These are phyloP conservation scores for Annulohypoxylon moriforme DNA, from an alignment of 495 filamentous ascomycete species.

Conservation along the genomic window DNA sequence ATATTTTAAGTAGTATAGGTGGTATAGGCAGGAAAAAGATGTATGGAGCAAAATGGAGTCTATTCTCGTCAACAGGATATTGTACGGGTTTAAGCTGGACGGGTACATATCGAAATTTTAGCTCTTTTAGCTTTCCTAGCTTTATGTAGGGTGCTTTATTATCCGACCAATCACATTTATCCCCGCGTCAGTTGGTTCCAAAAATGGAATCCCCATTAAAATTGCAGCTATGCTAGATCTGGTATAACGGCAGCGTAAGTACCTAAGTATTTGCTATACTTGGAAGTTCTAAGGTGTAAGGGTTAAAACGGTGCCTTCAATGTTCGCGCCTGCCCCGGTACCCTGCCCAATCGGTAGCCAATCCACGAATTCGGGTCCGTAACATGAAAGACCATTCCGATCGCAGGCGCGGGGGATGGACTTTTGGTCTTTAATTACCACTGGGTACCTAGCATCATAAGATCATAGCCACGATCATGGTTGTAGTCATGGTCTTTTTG, in stretches of 20 bases:
- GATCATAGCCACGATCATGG: background rate
- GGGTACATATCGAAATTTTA: conserved; percentile 9
- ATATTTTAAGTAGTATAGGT: background rate
- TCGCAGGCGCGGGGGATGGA: background rate
- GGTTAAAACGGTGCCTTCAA: conserved; percentile 19
- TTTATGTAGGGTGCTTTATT: conserved; percentile 17
- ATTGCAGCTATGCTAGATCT: background rate
- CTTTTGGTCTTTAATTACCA: no score
- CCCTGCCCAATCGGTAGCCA: conserved; percentile 41
- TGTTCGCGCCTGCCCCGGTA: conserved; percentile 2
- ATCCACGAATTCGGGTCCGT: conserved; percentile 40
- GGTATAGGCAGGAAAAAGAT: background rate
- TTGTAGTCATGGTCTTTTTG: background rate
- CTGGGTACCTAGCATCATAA: no score
- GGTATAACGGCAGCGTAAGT: background rate
- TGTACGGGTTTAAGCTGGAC: conserved; percentile 2
- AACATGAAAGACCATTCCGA: background rate
- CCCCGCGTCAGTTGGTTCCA: conserved; percentile 15
- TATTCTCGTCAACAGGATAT: conserved; percentile 10
- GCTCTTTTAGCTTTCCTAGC: conserved; percentile 5
- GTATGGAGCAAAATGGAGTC: background rate
- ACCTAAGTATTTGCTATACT: conserved; percentile 23
- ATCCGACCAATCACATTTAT: conserved; percentile 28
- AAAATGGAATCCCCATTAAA: conserved; percentile 1
- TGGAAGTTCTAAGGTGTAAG: conserved; percentile 11